Conservation (phyloP, 257 asterid species). For the Capsicum rhomboideum region DNA sequence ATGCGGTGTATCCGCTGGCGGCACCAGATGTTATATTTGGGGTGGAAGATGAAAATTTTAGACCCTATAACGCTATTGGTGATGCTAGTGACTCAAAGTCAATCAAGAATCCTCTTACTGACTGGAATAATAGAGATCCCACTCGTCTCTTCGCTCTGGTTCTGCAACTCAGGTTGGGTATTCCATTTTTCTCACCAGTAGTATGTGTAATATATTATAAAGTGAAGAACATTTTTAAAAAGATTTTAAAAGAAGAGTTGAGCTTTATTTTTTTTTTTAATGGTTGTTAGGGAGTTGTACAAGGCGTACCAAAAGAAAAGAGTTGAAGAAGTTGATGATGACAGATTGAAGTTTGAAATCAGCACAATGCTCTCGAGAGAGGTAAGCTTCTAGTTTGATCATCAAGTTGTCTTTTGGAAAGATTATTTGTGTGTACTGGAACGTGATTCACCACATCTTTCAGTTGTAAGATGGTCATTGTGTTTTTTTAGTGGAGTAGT, state of each 20-base stretch:
- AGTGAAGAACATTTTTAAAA: background rate
- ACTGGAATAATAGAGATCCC: slow-evolving; percentile 81
- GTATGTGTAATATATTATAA: background rate
- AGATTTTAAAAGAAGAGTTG: background rate
- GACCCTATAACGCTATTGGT: slow-evolving; percentile 31
- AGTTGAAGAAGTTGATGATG: slow-evolving; percentile 73
- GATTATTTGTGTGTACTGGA: no score
- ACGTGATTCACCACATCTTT: background rate
- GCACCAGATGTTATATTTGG: slow-evolving; percentile 85
- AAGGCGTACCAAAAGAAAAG: slow-evolving; percentile 60
- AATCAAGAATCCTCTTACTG: slow-evolving; percentile 36
- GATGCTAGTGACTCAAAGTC: slow-evolving; percentile 24
- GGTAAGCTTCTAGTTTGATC: slow-evolving; percentile 38
- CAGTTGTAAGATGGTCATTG: background rate
- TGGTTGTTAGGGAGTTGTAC: slow-evolving; percentile 57
- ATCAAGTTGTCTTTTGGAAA: background rate
- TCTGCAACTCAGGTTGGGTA: slow-evolving; percentile 62
- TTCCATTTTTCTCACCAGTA: no score
- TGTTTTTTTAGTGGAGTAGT: background rate
- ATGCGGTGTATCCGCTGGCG: slow-evolving; percentile 73
- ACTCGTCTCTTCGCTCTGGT: slow-evolving; percentile 57
- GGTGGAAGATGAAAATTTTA: slow-evolving; percentile 66
- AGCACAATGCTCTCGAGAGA: slow-evolving; percentile 83
- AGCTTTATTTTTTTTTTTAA: background rate
- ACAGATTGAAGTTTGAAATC: slow-evolving; percentile 77